Percentiles rank a stretch among this genome's conserved stretches.
Evolutionary conservation across 2,329 filamentous ascomycete genomes (phyloP).

Genomic region (Trichothecium sympodiale): DNA sequence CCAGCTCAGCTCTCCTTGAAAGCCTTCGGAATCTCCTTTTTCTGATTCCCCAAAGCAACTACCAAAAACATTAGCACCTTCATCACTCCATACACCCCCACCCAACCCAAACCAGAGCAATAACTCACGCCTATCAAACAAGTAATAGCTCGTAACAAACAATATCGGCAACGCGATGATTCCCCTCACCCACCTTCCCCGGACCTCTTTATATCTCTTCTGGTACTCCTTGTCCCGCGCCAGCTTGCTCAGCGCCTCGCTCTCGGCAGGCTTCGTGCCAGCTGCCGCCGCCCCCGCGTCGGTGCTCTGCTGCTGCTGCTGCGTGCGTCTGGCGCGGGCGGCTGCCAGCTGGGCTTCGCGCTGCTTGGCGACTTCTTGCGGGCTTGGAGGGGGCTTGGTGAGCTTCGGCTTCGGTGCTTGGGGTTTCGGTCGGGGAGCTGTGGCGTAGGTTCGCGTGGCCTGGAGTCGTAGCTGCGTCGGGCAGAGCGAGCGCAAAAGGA

Average conservation of each 20-base stretch:
- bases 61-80: neutral
- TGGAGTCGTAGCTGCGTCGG: too few species aligned
- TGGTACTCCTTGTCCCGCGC: conserved; percentile 23
- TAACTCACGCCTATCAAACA: conserved; percentile 37
- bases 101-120: neutral
- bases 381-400: too few species aligned
- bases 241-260: neutral
- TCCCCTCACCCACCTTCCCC: conserved; percentile 31
- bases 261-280: conserved; percentile 10
- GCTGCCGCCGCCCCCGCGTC: conserved; percentile 9
- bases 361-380: too few species aligned
- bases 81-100: neutral
- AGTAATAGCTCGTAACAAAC: conserved; percentile 41
- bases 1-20: conserved; percentile 1
- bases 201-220: conserved; percentile 30
- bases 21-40: conserved; percentile 14
- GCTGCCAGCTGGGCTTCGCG: too few species aligned
- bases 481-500: too few species aligned
- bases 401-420: too few species aligned
- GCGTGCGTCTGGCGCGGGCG: too few species aligned
- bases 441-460: too few species aligned
- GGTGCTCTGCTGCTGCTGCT: neutral
- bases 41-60: conserved; percentile 21
- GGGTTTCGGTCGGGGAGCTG: too few species aligned
- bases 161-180: conserved; percentile 44